Evolutionary conservation across 306 rosid genomes (phyloP).

Genomic region (Gillenia trifoliata): DNA sequence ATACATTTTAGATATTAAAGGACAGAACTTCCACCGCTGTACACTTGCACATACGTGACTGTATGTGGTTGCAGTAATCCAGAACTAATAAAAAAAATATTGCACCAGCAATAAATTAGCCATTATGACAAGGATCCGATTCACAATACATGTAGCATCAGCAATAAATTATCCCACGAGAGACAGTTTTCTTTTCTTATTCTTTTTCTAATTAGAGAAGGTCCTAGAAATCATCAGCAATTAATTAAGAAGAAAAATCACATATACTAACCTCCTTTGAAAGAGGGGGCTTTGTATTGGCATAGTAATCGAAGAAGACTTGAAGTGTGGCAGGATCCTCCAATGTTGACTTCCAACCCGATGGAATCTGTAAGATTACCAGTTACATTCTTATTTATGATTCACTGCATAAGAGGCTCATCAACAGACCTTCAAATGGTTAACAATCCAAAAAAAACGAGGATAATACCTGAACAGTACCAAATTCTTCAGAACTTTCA

Average conservation of each 20-base stretch:
- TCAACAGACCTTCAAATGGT: constrained; percentile 15
- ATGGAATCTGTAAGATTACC: constrained; percentile 65
- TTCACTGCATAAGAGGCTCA: constrained; percentile 14
- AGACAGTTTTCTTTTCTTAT: neutral
- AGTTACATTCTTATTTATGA: constrained; percentile 25
- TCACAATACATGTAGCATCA: neutral
- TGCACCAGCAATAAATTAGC: neutral
- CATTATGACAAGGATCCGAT: neutral
- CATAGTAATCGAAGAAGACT: constrained; percentile 88
- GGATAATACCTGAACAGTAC: constrained; percentile 85
- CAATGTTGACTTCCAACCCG: constrained; percentile 88
- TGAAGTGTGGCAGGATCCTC: constrained; percentile 92
- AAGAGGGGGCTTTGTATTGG: constrained; percentile 82
- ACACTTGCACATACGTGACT: no score
- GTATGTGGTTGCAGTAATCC: neutral
- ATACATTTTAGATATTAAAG: neutral
- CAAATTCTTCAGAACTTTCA: constrained; percentile 99
- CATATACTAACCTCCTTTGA: constrained; percentile 82
- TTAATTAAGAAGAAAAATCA: constrained; percentile 6
- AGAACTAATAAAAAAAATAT: neutral
- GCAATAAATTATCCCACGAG: neutral
- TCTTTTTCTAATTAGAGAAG: neutral
- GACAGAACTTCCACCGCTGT: neutral
- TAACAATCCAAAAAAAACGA: constrained; percentile 7
- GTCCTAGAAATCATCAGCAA: neutral